Evolutionary conservation across 257 asterid species (phyloP).

Genomic region (Solanum sitiens): DNA sequence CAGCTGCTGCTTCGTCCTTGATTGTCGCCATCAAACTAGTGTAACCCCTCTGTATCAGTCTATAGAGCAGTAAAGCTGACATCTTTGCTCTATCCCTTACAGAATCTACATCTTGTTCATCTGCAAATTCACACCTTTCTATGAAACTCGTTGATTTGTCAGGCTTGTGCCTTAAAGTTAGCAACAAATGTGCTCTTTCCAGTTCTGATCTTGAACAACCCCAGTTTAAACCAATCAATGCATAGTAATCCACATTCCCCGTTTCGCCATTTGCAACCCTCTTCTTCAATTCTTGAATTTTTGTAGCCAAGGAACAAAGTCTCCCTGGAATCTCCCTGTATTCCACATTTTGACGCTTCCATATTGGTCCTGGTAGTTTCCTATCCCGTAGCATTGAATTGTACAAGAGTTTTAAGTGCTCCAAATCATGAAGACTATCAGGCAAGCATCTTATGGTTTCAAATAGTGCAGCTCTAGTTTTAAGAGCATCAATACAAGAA

Average conservation of each 20-base stretch:
- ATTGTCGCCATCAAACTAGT: conserved; percentile 45
- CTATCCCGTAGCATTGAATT: conserved; percentile 72
- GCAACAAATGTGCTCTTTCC: conserved; percentile 75
- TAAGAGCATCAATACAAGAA: conserved; percentile 67
- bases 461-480: conserved; percentile 57
- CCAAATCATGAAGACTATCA: conserved; percentile 87
- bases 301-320: conserved; percentile 63
- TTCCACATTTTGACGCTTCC: conserved; percentile 75
- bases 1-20: conserved; percentile 60
- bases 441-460: conserved; percentile 73
- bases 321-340: conserved; percentile 91
- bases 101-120: conserved; percentile 61
- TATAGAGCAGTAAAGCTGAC: conserved; percentile 66
- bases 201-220: conserved; percentile 83
- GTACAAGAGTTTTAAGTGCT: conserved; percentile 77
- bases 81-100: conserved; percentile 65
- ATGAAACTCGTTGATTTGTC: conserved; percentile 65
- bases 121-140: conserved; percentile 76
- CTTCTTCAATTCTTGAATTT: conserved; percentile 71
- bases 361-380: conserved; percentile 66
- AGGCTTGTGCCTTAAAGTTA: conserved; percentile 77
- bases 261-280: conserved; percentile 82
- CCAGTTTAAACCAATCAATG: conserved; percentile 66
- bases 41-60: conserved; percentile 89
- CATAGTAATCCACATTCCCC: conserved; percentile 69